Evolutionary conservation across 352 stramenopile genomes (phyloP).

Genomic region (Aphanomyces invadans): DNA sequence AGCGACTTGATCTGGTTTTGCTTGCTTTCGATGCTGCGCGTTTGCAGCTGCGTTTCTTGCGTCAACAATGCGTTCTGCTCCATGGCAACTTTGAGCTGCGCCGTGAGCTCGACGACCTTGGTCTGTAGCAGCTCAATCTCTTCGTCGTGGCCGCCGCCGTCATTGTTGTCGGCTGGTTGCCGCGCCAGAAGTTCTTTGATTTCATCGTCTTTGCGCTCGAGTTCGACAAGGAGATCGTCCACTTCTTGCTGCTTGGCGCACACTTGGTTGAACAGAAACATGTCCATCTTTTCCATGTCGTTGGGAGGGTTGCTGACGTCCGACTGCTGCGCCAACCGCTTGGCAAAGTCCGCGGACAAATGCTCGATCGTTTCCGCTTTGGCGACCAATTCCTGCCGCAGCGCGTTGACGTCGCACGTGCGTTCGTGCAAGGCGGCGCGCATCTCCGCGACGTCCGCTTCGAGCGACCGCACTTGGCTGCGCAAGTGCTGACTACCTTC

Average conservation of each 20-base stretch:
- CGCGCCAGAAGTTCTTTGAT: slow-evolving; percentile 1
- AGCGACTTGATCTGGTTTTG: slow-evolving; percentile 26
- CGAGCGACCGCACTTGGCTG: background rate
- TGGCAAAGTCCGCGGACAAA: slow-evolving; percentile 6
- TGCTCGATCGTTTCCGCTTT: slow-evolving; percentile 20
- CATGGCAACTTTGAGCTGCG: slow-evolving; percentile 9
- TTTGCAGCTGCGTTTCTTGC: slow-evolving; percentile 12
- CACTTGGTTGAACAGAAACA: slow-evolving; percentile 23
- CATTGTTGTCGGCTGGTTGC: background rate
- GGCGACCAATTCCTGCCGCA: slow-evolving; percentile 13
- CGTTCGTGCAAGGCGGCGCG: slow-evolving; percentile 15
- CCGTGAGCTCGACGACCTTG: slow-evolving; percentile 1
- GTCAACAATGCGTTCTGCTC: slow-evolving; percentile 11
- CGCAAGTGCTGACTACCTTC: background rate
- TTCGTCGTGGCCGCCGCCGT: background rate
- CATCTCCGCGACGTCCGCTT: slow-evolving; percentile 12
- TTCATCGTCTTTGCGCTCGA: slow-evolving; percentile 20
- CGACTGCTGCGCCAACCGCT: background rate
- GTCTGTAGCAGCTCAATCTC: background rate
- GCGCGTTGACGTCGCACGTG: slow-evolving; percentile 18
- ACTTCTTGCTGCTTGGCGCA: slow-evolving; percentile 25
- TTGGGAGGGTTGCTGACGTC: background rate
- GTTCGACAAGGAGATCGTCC: slow-evolving; percentile 12
- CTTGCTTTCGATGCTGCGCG: slow-evolving; percentile 22
- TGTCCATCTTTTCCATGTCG: slow-evolving; percentile 25